Evolutionary conservation across 1,284 basidiomycete genomes (phyloP).

Genomic region (Ganoderma sinense): DNA sequence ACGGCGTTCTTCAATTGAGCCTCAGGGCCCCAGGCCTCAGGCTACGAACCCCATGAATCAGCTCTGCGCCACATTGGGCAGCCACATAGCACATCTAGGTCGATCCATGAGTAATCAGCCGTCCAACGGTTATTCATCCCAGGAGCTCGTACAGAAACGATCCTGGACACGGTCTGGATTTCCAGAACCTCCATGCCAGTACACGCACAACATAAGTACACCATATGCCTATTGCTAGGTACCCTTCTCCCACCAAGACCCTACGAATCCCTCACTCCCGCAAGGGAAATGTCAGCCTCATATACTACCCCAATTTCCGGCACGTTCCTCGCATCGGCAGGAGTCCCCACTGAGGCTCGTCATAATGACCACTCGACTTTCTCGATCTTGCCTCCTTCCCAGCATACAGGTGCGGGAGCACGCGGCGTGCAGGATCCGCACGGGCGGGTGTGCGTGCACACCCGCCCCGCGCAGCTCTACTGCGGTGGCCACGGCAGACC

Average conservation of each 20-base stretch:
- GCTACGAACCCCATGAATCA: neutral
- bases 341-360: slow-evolving; percentile 77
- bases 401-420: slow-evolving; percentile 17
- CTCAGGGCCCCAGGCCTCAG: neutral
- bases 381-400: slow-evolving; percentile 30
- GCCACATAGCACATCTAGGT: neutral
- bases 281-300: slow-evolving; percentile 62
- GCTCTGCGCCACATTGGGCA: neutral
- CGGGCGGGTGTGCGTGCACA: slow-evolving; percentile 24
- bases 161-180: neutral
- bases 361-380: slow-evolving; percentile 38
- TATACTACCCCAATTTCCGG: slow-evolving; percentile 75
- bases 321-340: slow-evolving; percentile 72
- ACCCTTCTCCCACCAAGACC: neutral
- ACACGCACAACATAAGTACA: neutral
- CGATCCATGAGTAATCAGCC: neutral
- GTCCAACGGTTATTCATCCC: neutral
- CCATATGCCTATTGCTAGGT: neutral
- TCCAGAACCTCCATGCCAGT: neutral
- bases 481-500: slow-evolving; percentile 21
- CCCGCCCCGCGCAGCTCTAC: slow-evolving; percentile 33
- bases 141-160: no score
- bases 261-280: neutral
- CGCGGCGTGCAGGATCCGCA: slow-evolving; percentile 29
- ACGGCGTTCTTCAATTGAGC: neutral